Base-by-base conservation (phyloP, 1,284 basidiomycete species). In the Meripilus lineatus region DNA sequence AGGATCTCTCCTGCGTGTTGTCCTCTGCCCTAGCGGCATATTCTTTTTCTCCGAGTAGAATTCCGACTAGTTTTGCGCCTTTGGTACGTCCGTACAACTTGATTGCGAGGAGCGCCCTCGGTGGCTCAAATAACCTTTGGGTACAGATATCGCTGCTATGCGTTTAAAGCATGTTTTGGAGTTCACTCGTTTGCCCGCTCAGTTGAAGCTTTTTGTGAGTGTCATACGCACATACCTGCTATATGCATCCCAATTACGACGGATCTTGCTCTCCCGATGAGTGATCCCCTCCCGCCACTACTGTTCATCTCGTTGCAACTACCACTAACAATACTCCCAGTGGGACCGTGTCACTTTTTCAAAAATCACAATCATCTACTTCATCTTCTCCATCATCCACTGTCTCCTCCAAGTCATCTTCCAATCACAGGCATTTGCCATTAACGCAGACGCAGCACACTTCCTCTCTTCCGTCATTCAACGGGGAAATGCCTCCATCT, bases 311-410 rank as follows among this genome's bases (percentile, higher is more conserved):
- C n/a, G n/a, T n/a, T n/a, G n/a, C n/a, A n/a, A n/a, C n/a, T n/a
- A n/a, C n/a, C n/a, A n/a, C n/a, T n/a, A n/a, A n/a, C n/a, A n/a
- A n/a, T 30, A 30, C 51, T 50, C 49, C 21, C 58, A 89, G 86
- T 84, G 81, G 80, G 70, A 77, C 43, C 76, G 83, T 45, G 66
- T 88, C 51, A 81, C 82, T 21, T 77, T 81, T 58, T 84, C 84
- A 42, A 72, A 71, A 41, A 68, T 84, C 43, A 81, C 84, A 26
- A 69, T 71, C 49, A 56, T 77, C 55, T 89, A 87, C 59, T 77
- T 86, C 58, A 45, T 71, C 38, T 83, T 87, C 59, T 82, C 85
- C 25, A 46, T 84, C 43, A 44, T 78, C 46, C 82, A 88, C 58
- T 87, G 82, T 54, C 50, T 75, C 49, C 58, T 86, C 49, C 86